Conservation (phyloP, 2,329 filamentous ascomycete species). For the Cladosporium austrohemisphaericum region DNA sequence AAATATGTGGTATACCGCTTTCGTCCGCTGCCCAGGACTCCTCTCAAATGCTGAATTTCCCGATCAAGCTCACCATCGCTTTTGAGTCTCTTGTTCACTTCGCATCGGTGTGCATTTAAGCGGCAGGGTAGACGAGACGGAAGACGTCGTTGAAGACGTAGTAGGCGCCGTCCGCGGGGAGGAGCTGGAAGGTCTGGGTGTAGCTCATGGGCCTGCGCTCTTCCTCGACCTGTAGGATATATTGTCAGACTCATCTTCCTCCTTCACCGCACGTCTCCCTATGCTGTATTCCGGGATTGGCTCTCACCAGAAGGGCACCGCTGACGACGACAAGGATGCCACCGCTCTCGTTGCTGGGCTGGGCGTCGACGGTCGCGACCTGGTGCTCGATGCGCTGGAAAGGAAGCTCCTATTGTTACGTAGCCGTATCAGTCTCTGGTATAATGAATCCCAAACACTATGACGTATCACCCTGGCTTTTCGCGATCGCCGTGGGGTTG, state of each 20-base stretch:
- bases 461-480: conserved; percentile 10
- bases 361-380: conserved; percentile 74
- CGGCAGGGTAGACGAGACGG: conserved; percentile 69
- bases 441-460: background rate
- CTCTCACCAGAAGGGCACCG: conserved; percentile 72
- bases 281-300: background rate
- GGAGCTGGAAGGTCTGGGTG: conserved; percentile 82
- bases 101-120: background rate
- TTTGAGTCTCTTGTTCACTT: no score
- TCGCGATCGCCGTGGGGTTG: background rate
- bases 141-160: conserved; percentile 95
- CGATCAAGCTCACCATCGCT: background rate
- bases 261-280: background rate
- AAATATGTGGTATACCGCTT: conserved; percentile 6
- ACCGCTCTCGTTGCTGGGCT: conserved; percentile 65
- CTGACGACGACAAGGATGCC: conserved; percentile 85
- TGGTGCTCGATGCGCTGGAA: conserved; percentile 80
- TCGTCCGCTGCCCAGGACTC: background rate
- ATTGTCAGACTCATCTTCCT: background rate
- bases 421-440: background rate
- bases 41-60: background rate
- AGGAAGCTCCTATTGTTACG: conserved; percentile 60
- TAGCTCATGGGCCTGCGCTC: conserved; percentile 86
- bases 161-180: conserved; percentile 68
- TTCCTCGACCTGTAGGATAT: conserved; percentile 67